Base-by-base conservation (phyloP, 2,329 filamentous ascomycete species). In the Colletotrichum orbiculare region DNA sequence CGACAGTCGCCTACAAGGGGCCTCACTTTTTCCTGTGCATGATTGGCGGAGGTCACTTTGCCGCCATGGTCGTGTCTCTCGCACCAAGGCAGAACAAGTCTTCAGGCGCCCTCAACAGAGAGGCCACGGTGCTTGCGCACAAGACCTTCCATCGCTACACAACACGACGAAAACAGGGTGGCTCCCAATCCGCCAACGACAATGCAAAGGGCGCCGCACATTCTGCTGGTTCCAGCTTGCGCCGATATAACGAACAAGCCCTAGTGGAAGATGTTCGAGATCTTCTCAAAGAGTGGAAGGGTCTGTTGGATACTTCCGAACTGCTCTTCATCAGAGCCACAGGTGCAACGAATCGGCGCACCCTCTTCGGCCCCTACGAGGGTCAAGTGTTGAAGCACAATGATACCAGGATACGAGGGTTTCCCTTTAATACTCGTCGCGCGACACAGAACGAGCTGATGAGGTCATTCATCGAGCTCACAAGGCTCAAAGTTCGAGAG, bases 141-240 rank as follows among this genome's bases (percentile, higher is more conserved):
- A 99, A 99, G 81, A 97, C 95, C 0, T 99, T 98, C 77, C 96
- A 99, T 77, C 87, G 96, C 62, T 99, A 99, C 75, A 99, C 96
- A 0, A 99, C 96, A 6, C 86, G 96, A 69, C 87, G 96, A 70
- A 99, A 99, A 76, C 96, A 99, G 77, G 96, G 96, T 82, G 96
- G 96, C 46, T 90, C 94, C 10, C 96, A 99, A 76, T 96, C 94
- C 3, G 91, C 95, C 35, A 98, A 94, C 75, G 96, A 99, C 76
- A 91, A 93, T 67, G 88, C 94, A n/a, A 97, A 97, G 74, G 95
- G 96, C 12, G 90, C 91, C 50, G 96, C 96, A 0, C 94, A 98
- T 77, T 98, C 96, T 4, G 96, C 94, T 8, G 96, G 96, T 75
- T 92, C 96, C 1, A 92, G 89, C 48, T 81, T 99, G 62, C 90